Evolutionary conservation across 345 rosid genomes (phyloP).

Genomic region (Noccaea bulbosa): DNA sequence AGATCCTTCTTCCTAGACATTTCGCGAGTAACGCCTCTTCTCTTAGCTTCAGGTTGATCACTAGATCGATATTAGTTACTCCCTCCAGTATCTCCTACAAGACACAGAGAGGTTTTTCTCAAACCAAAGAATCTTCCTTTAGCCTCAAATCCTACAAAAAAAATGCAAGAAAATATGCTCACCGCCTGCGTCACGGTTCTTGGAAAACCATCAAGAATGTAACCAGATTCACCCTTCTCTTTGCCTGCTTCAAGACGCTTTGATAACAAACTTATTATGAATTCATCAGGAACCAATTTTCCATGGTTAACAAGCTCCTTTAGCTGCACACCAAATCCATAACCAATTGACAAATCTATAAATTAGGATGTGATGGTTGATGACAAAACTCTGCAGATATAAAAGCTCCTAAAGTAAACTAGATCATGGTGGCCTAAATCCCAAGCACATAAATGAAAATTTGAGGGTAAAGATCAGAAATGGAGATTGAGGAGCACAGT

Average conservation of each 20-base stretch:
- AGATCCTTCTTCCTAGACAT: constrained; percentile 95
- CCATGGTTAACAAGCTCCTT: constrained; percentile 85
- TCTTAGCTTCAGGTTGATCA: constrained; percentile 78
- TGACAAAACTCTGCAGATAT: not conserved
- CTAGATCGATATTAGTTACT: constrained; percentile 80
- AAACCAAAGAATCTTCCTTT: not conserved
- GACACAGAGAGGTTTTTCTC: constrained; percentile 9
- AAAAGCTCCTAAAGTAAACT: too few species aligned
- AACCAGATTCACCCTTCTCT: constrained; percentile 84
- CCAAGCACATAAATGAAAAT: too few species aligned
- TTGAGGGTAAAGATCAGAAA: not conserved
- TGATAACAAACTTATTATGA: constrained; percentile 73
- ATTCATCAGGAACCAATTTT: constrained; percentile 85
- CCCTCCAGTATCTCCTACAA: constrained; percentile 90
- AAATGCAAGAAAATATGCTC: constrained; percentile 41
- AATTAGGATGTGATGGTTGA: not conserved
- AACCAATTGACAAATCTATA: not conserved
- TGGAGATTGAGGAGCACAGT: not conserved
- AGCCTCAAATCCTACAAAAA: not conserved
- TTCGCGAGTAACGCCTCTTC: constrained; percentile 92
- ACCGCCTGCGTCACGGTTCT: constrained; percentile 94
- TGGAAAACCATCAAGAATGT: constrained; percentile 98
- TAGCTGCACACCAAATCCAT: constrained; percentile 57
- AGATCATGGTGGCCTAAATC: too few species aligned
- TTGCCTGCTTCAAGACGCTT: constrained; percentile 78